Evolutionary conservation across 169 alveolate species (phyloP).

Genomic region (Plasmodium vinckei): DNA sequence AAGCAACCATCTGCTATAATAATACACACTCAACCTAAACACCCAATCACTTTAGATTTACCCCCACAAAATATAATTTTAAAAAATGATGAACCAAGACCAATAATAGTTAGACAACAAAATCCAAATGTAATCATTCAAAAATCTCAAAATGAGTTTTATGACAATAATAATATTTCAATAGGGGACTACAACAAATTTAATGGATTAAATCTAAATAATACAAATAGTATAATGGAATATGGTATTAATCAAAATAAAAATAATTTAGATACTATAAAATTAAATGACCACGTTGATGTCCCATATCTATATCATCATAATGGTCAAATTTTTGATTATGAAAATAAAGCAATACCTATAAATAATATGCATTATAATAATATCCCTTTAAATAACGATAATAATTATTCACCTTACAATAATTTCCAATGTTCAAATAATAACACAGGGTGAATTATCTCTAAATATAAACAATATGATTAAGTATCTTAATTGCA

Average conservation of each 20-base stretch:
- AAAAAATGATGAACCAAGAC: conserved; percentile 72
- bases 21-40: conserved; percentile 43
- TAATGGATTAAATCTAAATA: conserved; percentile 7
- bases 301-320: conserved; percentile 10
- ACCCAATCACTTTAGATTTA: conserved; percentile 65
- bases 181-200: conserved; percentile 14
- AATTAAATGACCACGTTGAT: conserved; percentile 14
- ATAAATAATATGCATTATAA: conserved; percentile 15
- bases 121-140: conserved; percentile 67
- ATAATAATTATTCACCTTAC: conserved; percentile 28
- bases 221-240: conserved; percentile 8
- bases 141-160: conserved; percentile 39
- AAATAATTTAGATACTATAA: conserved; percentile 12
- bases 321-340: conserved; percentile 13
- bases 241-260: conserved; percentile 24
- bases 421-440: conserved; percentile 11
- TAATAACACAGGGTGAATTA: conserved; percentile 15
- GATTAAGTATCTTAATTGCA: no score
- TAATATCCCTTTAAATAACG: conserved; percentile 19
- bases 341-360: conserved; percentile 45
- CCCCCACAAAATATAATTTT: conserved; percentile 76
- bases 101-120: conserved; percentile 75
- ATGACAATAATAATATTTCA: conserved; percentile 15
- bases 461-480: conserved; percentile 10
- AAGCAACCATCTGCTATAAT: conserved; percentile 64